Evolutionary conservation across 2,329 filamentous ascomycete genomes (phyloP).

Genomic region (Verticillium dahliae): DNA sequence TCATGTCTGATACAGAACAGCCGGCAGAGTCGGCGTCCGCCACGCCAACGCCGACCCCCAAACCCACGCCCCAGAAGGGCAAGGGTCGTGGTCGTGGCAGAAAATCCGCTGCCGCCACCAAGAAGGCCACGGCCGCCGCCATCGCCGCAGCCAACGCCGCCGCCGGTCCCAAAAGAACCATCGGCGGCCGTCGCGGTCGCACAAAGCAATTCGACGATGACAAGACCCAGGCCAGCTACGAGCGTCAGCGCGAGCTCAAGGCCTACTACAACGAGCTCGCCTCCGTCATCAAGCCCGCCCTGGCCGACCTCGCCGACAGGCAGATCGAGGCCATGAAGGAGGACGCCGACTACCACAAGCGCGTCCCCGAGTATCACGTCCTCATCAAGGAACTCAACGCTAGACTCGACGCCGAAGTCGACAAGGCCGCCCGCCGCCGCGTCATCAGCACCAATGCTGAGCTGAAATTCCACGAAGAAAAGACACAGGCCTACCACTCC

Average conservation of each 20-base stretch:
- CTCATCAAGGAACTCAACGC: slow-evolving; percentile 42
- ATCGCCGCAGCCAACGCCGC: slow-evolving; percentile 24
- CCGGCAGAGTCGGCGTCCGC: slow-evolving; percentile 6
- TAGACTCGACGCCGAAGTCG: slow-evolving; percentile 22
- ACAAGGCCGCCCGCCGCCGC: slow-evolving; percentile 22
- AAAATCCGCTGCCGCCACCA: slow-evolving; percentile 16
- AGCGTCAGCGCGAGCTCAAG: slow-evolving; percentile 61
- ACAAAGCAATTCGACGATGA: slow-evolving; percentile 50
- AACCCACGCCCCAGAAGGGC: slow-evolving; percentile 12
- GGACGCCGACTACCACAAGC: slow-evolving; percentile 44
- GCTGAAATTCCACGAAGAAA: slow-evolving; percentile 29
- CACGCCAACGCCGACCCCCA: slow-evolving; percentile 8
- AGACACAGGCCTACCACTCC: slow-evolving; percentile 23
- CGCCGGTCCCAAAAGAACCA: slow-evolving; percentile 16
- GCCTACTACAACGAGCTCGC: slow-evolving; percentile 57
- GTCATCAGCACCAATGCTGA: slow-evolving; percentile 19
- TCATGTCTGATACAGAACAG: slow-evolving; percentile 16
- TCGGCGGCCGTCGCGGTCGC: slow-evolving; percentile 37
- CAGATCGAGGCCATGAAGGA: slow-evolving; percentile 50
- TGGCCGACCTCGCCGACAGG: slow-evolving; percentile 59
- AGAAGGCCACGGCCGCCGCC: slow-evolving; percentile 10
- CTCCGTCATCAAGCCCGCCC: slow-evolving; percentile 54
- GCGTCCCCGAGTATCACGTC: slow-evolving; percentile 44
- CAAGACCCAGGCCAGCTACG: slow-evolving; percentile 50
- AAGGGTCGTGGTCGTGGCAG: slow-evolving; percentile 15